Evolutionary conservation across 495 filamentous ascomycete species (phyloP).

Genomic region (Penicillium silybi): DNA sequence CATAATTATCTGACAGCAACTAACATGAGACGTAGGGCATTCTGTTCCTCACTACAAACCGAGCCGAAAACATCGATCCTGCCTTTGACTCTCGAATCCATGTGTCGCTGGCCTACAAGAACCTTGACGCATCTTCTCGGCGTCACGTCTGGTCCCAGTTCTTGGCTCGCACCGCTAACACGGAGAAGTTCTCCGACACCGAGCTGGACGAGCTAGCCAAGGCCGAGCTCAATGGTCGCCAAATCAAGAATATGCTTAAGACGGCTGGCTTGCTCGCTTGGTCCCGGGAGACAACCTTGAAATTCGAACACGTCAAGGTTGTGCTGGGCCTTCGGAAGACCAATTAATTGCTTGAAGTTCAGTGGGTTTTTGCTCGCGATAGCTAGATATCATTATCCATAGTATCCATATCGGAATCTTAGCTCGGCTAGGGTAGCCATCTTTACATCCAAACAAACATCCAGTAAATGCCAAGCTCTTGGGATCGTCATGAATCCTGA

Average conservation of each 20-base stretch:
- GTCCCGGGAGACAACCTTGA: slow-evolving; percentile 13
- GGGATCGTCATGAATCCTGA: not conserved
- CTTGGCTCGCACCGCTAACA: slow-evolving; percentile 12
- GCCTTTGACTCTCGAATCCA: slow-evolving; percentile 52
- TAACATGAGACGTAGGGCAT: slow-evolving; percentile 49
- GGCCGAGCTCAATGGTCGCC: slow-evolving; percentile 28
- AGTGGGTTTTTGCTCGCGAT: not conserved
- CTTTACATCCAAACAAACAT: too few relatives aligned
- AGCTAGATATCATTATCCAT: too few relatives aligned
- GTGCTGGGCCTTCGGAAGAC: slow-evolving; percentile 13
- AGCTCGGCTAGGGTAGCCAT: too few relatives aligned
- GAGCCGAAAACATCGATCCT: slow-evolving; percentile 43
- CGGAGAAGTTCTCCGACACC: slow-evolving; percentile 19
- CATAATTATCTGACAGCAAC: not conserved
- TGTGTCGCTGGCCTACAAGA: slow-evolving; percentile 42
- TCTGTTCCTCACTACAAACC: slow-evolving; percentile 58
- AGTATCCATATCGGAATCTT: too few relatives aligned
- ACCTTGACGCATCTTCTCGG: slow-evolving; percentile 31
- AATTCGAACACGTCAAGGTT: slow-evolving; percentile 13
- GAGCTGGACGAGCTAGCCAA: slow-evolving; percentile 26
- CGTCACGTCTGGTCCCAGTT: slow-evolving; percentile 31
- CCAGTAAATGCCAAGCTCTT: too few relatives aligned
- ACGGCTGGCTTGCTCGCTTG: slow-evolving; percentile 31
- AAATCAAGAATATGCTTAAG: slow-evolving; percentile 53
- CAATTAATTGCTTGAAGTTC: not conserved